These are phyloP conservation scores for Saturnispora ahearnii DNA, from an alignment of 805 yeast species.

Conservation along the genomic window DNA sequence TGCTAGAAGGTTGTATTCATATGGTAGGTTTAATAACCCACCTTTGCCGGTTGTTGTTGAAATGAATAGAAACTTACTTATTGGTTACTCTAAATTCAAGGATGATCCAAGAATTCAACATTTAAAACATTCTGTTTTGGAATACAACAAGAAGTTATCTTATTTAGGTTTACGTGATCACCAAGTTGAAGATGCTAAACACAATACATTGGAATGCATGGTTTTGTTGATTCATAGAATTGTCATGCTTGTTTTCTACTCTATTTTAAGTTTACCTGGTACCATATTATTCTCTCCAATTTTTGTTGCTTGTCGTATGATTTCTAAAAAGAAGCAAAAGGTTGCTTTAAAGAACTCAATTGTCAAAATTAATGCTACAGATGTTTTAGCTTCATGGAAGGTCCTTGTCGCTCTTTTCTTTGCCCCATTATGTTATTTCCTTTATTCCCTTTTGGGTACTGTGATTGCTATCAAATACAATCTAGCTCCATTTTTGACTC, in stretches of 20 bases:
- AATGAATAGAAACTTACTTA: constrained; percentile 76
- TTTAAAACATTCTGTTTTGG: constrained; percentile 53
- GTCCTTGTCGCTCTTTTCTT: constrained; percentile 76
- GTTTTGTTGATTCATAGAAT: constrained; percentile 50
- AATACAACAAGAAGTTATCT: constrained; percentile 57
- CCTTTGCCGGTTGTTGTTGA: constrained; percentile 85
- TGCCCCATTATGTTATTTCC: constrained; percentile 75
- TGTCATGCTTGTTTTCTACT: constrained; percentile 43
- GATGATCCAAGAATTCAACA: constrained; percentile 61
- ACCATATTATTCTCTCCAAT: constrained; percentile 81
- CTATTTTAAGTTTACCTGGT: constrained; percentile 75
- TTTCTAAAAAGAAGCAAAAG: constrained; percentile 63
- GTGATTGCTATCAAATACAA: constrained; percentile 16
- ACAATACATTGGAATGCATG: constrained; percentile 40
- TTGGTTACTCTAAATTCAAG: constrained; percentile 69
- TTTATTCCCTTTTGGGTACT: constrained; percentile 60
- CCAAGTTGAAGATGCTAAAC: constrained; percentile 51
- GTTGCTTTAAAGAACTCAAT: constrained; percentile 77
- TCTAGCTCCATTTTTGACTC: constrained; percentile 11
- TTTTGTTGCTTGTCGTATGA: constrained; percentile 61
- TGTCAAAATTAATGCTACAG: constrained; percentile 84
- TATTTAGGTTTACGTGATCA: constrained; percentile 62
- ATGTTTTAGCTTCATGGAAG: constrained; percentile 96
- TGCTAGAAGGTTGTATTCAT: constrained; percentile 78
- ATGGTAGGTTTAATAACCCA: constrained; percentile 32